Evolutionary conservation across 202 grass and related monocot genomes (phyloP).

Genomic region (Setaria viridis): DNA sequence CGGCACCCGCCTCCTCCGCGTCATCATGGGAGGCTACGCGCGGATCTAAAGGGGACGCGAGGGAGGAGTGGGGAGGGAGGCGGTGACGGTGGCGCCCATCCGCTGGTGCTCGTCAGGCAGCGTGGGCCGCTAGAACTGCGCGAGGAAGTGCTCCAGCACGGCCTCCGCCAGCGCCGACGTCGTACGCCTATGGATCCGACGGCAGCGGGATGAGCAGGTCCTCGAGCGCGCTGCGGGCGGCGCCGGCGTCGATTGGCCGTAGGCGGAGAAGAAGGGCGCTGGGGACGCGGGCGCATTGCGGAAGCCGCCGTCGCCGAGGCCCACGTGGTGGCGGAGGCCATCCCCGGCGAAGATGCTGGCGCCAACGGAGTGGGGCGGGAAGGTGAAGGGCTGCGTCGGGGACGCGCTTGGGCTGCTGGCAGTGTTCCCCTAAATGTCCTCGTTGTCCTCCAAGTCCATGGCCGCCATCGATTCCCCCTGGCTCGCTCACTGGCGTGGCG

Average conservation of each 20-base stretch:
- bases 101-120: conserved; percentile 38
- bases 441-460: conserved; percentile 53
- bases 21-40: too few species aligned
- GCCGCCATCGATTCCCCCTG: not conserved
- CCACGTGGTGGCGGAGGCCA: conserved; percentile 7
- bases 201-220: conserved; percentile 79
- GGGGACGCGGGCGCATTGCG: conserved; percentile 41
- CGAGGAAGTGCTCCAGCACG: conserved; percentile 71
- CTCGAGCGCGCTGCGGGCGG: not conserved
- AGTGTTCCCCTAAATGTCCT: conserved; percentile 56
- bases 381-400: not conserved
- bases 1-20: too few species aligned
- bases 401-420: conserved; percentile 44
- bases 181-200: conserved; percentile 48
- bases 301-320: not conserved
- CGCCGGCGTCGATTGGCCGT: not conserved
- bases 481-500: not conserved
- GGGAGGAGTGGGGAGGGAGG: too few species aligned
- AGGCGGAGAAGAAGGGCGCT: conserved; percentile 36
- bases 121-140: conserved; percentile 53
- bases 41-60: too few species aligned
- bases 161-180: conserved; percentile 72
- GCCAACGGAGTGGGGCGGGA: not conserved
- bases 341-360: conserved; percentile 9
- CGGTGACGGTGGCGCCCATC: conserved; percentile 50